Evolutionary conservation across 495 filamentous ascomycete genomes (phyloP).

Genomic region (Lindgomyces ingoldianus): DNA sequence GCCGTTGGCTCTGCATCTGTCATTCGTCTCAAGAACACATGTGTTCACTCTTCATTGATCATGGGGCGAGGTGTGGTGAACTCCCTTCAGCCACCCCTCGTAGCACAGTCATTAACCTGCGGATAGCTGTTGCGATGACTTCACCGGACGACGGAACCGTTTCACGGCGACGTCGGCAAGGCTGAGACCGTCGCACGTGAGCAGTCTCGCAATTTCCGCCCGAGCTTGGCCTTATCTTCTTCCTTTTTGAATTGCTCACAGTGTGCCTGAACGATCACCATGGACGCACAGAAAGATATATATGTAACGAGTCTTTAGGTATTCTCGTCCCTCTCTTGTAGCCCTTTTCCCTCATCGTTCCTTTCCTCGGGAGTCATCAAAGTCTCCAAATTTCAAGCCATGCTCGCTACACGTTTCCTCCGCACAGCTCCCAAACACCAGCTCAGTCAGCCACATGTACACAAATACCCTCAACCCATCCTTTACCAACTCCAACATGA

Average conservation of each 20-base stretch:
- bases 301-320: not conserved
- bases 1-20: not conserved
- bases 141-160: not conserved
- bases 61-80: not conserved
- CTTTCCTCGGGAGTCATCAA: no score
- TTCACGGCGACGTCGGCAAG: not conserved
- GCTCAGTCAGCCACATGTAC: no score
- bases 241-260: no score
- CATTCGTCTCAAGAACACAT: not conserved
- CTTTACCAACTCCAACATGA: not conserved
- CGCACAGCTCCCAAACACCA: not conserved
- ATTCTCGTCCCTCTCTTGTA: no score
- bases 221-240: not conserved
- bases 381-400: no score
- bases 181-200: not conserved
- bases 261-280: no score
- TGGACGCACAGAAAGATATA: no score
- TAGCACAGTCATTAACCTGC: no score
- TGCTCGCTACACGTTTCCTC: not conserved
- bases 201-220: not conserved
- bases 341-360: no score
- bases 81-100: not conserved
- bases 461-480: not conserved
- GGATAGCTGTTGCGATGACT: not conserved
- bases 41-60: not conserved